Percentiles rank a stretch among this genome's conserved stretches.
These are phyloP conservation scores for Leccinum boreale DNA, from an alignment of 768 basidiomycete species.

Conservation along the genomic window DNA sequence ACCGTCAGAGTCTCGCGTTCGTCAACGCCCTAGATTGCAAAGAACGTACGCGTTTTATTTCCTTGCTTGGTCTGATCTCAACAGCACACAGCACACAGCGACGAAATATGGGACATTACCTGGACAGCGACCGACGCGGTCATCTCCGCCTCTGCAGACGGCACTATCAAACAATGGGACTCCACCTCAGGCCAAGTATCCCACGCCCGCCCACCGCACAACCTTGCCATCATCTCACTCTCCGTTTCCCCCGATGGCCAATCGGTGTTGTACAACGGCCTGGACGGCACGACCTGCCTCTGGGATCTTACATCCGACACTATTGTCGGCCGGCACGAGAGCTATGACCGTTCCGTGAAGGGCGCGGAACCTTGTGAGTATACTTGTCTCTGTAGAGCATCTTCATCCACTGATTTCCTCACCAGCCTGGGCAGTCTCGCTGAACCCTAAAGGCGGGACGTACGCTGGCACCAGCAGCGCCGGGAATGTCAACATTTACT, in stretches of 20 bases:
- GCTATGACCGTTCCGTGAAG: conserved; percentile 58
- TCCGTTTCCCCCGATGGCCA: conserved; percentile 67
- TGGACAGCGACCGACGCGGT: conserved; percentile 68
- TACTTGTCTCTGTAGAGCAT: background rate
- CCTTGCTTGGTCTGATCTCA: conserved; percentile 2
- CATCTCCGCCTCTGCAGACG: conserved; percentile 76
- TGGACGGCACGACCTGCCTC: conserved; percentile 79
- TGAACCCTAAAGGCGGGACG: conserved; percentile 69
- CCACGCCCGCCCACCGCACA: conserved; percentile 64
- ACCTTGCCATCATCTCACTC: conserved; percentile 80
- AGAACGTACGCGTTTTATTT: conserved; percentile 55
- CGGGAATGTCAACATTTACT: conserved; percentile 71
- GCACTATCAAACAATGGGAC: conserved; percentile 71
- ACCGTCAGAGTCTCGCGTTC: conserved; percentile 62
- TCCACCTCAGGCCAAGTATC: conserved; percentile 61
- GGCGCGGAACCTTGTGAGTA: conserved; percentile 64
- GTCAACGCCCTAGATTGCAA: conserved; percentile 69
- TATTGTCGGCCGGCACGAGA: conserved; percentile 66
- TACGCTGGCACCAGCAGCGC: conserved; percentile 73
- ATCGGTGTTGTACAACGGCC: conserved; percentile 70
- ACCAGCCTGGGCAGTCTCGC: conserved; percentile 79
- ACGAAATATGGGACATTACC: conserved; percentile 73
- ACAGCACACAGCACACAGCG: conserved; percentile 59
- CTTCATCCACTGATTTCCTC: background rate
- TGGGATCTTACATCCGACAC: conserved; percentile 68